Evolutionary conservation across 345 rosid genomes (phyloP).

Genomic region (Excoecaria cochinchinensis): DNA sequence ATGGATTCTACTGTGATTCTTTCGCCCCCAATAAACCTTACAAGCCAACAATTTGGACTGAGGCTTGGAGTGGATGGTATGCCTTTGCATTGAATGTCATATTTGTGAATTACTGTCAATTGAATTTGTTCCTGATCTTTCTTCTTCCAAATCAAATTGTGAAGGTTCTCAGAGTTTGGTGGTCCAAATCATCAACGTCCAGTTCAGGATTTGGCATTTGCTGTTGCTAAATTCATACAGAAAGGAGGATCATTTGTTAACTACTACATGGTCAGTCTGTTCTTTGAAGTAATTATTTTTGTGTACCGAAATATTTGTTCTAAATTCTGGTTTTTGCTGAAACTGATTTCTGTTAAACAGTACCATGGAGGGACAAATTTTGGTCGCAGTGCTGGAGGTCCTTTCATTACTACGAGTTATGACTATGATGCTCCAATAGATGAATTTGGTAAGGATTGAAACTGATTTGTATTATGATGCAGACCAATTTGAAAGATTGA

Average conservation of each 20-base stretch:
- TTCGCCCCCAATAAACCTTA: slow-evolving; percentile 94
- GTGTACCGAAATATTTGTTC: not conserved
- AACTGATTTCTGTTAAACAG: slow-evolving; percentile 45
- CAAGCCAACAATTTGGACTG: slow-evolving; percentile 97
- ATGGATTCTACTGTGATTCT: slow-evolving; percentile 96
- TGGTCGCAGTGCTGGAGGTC: slow-evolving; percentile 98
- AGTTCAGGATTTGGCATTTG: slow-evolving; percentile 96
- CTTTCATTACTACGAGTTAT: slow-evolving; percentile 94
- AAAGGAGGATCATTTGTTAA: slow-evolving; percentile 97
- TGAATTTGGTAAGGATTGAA: slow-evolving; percentile 72
- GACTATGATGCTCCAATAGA: slow-evolving; percentile 97
- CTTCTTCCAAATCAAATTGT: slow-evolving; percentile 1
- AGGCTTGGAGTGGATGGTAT: slow-evolving; percentile 99
- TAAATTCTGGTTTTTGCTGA: not conserved
- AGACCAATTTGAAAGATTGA: not conserved
- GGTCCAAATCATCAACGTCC: slow-evolving; percentile 92
- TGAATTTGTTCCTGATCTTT: not conserved
- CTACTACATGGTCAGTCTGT: slow-evolving; percentile 79
- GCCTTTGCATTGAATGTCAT: not conserved
- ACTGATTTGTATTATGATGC: not conserved
- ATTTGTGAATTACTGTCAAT: slow-evolving; percentile 2
- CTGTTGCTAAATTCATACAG: slow-evolving; percentile 89
- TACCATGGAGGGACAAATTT: slow-evolving; percentile 99
- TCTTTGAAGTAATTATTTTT: not conserved
- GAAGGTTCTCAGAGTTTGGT: slow-evolving; percentile 94